Evolutionary conservation across 1,284 basidiomycete genomes (phyloP), one percentile per base, ranked within the genome.

Genomic region (Inonotus obliquus): DNA sequence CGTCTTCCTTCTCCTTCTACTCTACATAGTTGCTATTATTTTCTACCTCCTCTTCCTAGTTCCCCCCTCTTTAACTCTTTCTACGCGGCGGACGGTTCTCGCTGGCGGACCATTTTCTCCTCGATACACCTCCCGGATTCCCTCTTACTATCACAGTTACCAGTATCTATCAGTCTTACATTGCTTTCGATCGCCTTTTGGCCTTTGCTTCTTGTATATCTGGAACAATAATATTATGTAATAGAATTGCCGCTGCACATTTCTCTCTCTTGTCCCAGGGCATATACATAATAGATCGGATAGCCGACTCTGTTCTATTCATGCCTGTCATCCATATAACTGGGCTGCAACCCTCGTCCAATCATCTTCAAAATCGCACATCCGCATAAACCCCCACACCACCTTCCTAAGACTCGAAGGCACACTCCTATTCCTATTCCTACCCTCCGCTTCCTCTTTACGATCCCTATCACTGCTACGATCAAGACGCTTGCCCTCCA

Each of bases 361-460:
- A 13, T 57, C 56, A 19, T 48, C 14, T 35, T 44, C 56, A 57
- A 57, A 57, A 10, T 10, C 44, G 9, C 21, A 5, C 25, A 57
- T 29, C 17, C 11, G 17, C 17, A 32, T 4, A 37, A 57, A 57
- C 11, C 19, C 25, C 56, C 56, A 57, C n/a, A 48, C 56, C 25
- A 57, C 56, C 25, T 23, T 29, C 25, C 25, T 57, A 14, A 57
- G 44, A 48, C 35, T 57, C 21, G 56, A 29, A 17, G 56, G 44
- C 25, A 57, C 21, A 4, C 10, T 27, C n/a, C 21, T 13, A 19
- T 41, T 41, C 13, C 2, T 44, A 10, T 35, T 57, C 56, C n/a
- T n/a, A n/a, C n/a, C n/a, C n/a, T n/a, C n/a, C n/a, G n/a, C n/a
- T n/a, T n/a, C n/a, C n/a, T n/a, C n/a, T n/a, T n/a, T n/a, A n/a